Conservation (phyloP, 192 early-diverging fungal species). For the Coemansia nantahalensis region DNA sequence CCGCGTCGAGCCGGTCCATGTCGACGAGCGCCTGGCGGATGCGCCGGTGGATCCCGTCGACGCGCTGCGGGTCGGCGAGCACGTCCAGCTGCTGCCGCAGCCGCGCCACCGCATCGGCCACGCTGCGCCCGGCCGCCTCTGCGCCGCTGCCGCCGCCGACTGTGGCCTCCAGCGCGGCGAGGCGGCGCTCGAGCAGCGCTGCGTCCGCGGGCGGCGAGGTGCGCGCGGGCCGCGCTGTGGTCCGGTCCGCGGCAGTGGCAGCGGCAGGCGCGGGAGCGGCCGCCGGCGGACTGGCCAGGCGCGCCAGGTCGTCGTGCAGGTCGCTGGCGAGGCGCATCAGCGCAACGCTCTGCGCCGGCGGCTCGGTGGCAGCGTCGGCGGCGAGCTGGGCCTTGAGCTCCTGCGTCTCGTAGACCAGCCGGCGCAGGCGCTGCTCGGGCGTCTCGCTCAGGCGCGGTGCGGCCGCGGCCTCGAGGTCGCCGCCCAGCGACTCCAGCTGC, state of each 20-base stretch:
- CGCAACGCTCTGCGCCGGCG: constrained; percentile 13
- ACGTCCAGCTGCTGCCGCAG: constrained; percentile 43
- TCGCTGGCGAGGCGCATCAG: constrained; percentile 34
- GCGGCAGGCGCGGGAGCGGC: too few relatives aligned
- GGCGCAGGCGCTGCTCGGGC: constrained; percentile 66
- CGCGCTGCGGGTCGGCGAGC: constrained; percentile 36
- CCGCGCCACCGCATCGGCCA: constrained; percentile 63
- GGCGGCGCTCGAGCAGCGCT: constrained; percentile 29
- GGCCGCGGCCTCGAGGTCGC: constrained; percentile 6
- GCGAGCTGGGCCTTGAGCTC: constrained; percentile 69
- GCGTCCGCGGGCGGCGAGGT: neutral
- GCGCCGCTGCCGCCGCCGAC: constrained; percentile 19
- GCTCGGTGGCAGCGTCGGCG: neutral
- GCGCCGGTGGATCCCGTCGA: constrained; percentile 50
- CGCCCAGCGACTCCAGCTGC: constrained; percentile 32
- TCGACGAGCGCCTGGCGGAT: constrained; percentile 45
- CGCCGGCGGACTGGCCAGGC: constrained; percentile 7
- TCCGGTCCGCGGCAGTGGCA: too few relatives aligned
- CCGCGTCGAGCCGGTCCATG: constrained; percentile 37
- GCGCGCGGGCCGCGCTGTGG: neutral
- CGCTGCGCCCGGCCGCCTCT: constrained; percentile 53
- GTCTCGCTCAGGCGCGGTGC: constrained; percentile 61
- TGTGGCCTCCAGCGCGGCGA: constrained; percentile 26
- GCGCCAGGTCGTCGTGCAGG: constrained; percentile 39
- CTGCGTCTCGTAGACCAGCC: constrained; percentile 80